These are phyloP conservation scores for Xylaria sp. DNA, from an alignment of 2,329 filamentous ascomycete genomes.

Conservation along the genomic window DNA sequence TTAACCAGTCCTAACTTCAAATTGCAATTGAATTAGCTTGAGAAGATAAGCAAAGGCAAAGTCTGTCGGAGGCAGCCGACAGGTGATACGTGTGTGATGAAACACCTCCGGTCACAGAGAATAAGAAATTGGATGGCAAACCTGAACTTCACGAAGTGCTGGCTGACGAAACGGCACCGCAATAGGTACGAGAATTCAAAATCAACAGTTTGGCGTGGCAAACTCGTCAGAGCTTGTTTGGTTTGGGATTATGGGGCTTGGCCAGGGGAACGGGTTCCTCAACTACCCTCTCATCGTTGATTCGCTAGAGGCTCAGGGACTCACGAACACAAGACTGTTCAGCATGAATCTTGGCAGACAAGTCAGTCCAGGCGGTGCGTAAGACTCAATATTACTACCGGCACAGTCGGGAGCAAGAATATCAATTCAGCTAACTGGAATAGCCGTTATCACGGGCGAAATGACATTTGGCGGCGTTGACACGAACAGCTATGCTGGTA, in stretches of 20 bases:
- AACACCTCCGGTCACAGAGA: too few species aligned
- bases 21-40: not conserved
- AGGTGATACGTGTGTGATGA: not conserved
- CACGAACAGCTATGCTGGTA: conserved; percentile 61
- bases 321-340: conserved; percentile 62
- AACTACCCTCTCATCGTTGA: conserved; percentile 65
- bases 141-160: not conserved
- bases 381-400: not conserved
- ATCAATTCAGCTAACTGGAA: conserved; percentile 15
- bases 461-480: conserved; percentile 66
- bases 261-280: conserved; percentile 56
- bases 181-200: conserved; percentile 51
- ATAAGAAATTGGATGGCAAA: not conserved
- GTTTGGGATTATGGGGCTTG: conserved; percentile 63
- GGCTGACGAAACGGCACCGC: not conserved
- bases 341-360: conserved; percentile 60
- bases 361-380: conserved; percentile 42
- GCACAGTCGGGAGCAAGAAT: not conserved
- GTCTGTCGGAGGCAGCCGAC: not conserved
- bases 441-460: conserved; percentile 56
- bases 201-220: conserved; percentile 63
- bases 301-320: conserved; percentile 57
- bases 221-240: conserved; percentile 58
- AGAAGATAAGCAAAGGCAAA: not conserved
- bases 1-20: not conserved